These are phyloP conservation scores for Kwoniella mangroviensis DNA, from an alignment of 768 basidiomycete genomes.

Conservation along the genomic window DNA sequence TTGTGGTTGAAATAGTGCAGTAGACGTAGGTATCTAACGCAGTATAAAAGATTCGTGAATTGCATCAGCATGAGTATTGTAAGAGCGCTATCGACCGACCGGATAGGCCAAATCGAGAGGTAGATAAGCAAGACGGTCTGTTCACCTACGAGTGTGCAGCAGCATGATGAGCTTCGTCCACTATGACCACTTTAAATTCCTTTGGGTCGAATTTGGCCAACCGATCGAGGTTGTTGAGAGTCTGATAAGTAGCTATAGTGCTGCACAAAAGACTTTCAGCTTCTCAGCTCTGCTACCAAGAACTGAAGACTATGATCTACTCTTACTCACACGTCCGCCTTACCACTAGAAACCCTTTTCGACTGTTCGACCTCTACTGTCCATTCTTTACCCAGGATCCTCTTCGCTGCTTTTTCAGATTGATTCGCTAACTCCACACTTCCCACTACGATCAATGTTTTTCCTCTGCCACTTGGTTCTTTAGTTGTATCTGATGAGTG, in stretches of 20 bases:
- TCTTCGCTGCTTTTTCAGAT: slow-evolving; percentile 72
- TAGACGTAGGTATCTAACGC: slow-evolving; percentile 73
- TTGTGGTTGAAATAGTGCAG: slow-evolving; percentile 76
- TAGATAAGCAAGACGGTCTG: no score
- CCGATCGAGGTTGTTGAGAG: slow-evolving; percentile 68
- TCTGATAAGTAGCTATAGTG: slow-evolving; percentile 62
- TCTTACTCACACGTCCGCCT: slow-evolving; percentile 76
- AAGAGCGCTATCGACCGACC: not conserved
- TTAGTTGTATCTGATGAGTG: not conserved
- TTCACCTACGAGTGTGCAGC: slow-evolving; percentile 81
- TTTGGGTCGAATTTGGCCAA: slow-evolving; percentile 75
- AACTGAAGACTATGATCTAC: no score
- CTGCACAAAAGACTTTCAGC: slow-evolving; percentile 17
- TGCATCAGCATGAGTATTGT: slow-evolving; percentile 1
- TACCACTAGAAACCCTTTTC: slow-evolving; percentile 71
- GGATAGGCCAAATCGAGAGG: no score
- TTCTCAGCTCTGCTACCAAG: no score
- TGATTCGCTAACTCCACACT: slow-evolving; percentile 81
- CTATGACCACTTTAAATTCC: slow-evolving; percentile 72
- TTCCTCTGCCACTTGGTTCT: not conserved
- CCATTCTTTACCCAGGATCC: slow-evolving; percentile 70
- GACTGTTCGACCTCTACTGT: slow-evolving; percentile 93
- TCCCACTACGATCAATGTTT: slow-evolving; percentile 81
- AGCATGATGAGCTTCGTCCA: slow-evolving; percentile 96
- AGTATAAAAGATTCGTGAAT: not conserved